Conservation (phyloP, 805 yeast species). For the Maudiozyma bulderi region DNA sequence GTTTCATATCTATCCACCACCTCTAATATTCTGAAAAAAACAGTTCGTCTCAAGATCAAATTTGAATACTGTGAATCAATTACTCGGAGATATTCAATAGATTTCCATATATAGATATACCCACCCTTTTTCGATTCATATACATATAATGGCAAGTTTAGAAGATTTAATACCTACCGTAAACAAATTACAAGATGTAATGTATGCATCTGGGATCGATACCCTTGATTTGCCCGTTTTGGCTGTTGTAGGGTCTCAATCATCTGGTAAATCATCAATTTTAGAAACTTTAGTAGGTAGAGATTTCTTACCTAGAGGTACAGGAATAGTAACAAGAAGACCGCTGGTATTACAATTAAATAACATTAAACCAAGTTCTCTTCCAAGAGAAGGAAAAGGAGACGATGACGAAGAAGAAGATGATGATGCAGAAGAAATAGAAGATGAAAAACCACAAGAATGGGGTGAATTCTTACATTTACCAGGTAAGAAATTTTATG, state of each 20-base stretch:
- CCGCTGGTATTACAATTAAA: slow-evolving; percentile 86
- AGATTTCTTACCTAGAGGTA: slow-evolving; percentile 92
- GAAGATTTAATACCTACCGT: slow-evolving; percentile 64
- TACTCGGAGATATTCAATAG: too few species aligned
- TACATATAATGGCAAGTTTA: slow-evolving; percentile 21
- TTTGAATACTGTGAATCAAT: too few species aligned
- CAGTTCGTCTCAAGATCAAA: too few species aligned
- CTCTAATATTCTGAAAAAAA: too few species aligned
- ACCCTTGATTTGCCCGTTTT: slow-evolving; percentile 83
- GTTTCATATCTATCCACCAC: too few species aligned
- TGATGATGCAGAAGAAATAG: not conserved
- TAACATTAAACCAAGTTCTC: slow-evolving; percentile 31
- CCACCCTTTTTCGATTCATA: not conserved
- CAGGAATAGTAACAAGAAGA: slow-evolving; percentile 93
- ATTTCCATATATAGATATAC: too few species aligned
- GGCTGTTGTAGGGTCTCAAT: slow-evolving; percentile 95
- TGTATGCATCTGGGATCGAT: slow-evolving; percentile 92
- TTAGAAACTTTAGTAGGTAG: slow-evolving; percentile 92
- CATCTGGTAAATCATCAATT: slow-evolving; percentile 92
- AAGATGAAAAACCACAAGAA: slow-evolving; percentile 34
- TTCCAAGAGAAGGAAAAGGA: not conserved
- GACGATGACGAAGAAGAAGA: slow-evolving; percentile 3
- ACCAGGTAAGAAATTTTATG: slow-evolving; percentile 79
- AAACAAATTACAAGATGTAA: slow-evolving; percentile 89
- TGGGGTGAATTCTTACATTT: slow-evolving; percentile 97